These are phyloP conservation scores for Zanthoxylum bungeanum DNA, from an alignment of 345 rosid genomes.

Conservation along the genomic window DNA sequence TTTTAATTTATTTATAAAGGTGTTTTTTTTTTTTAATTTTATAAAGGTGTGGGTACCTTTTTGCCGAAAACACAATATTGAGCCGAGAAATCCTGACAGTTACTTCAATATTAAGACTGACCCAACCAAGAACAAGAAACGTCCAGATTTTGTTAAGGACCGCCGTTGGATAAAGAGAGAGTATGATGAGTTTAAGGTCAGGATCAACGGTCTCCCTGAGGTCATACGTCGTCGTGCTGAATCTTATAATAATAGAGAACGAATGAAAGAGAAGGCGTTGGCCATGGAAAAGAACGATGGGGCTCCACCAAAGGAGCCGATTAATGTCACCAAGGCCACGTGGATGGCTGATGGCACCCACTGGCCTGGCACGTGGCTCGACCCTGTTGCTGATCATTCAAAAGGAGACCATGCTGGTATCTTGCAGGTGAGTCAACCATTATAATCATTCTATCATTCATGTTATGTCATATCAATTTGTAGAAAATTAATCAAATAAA, in stretches of 20 bases:
- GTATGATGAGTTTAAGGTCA: constrained; percentile 92
- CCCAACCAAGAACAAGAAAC: constrained; percentile 81
- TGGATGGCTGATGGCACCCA: constrained; percentile 99
- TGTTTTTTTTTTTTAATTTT: constrained; percentile 10
- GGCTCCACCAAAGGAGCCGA: constrained; percentile 42
- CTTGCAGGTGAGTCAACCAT: constrained; percentile 59
- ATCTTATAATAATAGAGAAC: constrained; percentile 55
- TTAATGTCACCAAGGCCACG: constrained; percentile 56
- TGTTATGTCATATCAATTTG: background rate
- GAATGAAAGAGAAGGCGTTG: constrained; percentile 47
- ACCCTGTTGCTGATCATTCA: constrained; percentile 57
- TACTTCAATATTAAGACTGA: constrained; percentile 72
- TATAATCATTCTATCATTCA: too few relatives aligned
- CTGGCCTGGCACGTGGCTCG: constrained; percentile 95
- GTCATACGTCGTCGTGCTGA: constrained; percentile 64
- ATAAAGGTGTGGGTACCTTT: constrained; percentile 82
- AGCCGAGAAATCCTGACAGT: constrained; percentile 91
- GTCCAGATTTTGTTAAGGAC: constrained; percentile 82
- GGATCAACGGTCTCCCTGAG: constrained; percentile 87
- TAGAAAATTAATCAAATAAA: too few relatives aligned
- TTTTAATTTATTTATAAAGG: background rate
- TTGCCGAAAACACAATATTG: constrained; percentile 86
- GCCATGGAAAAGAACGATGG: constrained; percentile 66
- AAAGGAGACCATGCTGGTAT: constrained; percentile 96
- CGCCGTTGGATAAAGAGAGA: constrained; percentile 97